A percentile compares a stretch with the other conserved stretches of the same genome.
phyloP scores from a whole-genome alignment of 2,329 filamentous ascomycete species.

The Fusarium ambrosium region DNA sequence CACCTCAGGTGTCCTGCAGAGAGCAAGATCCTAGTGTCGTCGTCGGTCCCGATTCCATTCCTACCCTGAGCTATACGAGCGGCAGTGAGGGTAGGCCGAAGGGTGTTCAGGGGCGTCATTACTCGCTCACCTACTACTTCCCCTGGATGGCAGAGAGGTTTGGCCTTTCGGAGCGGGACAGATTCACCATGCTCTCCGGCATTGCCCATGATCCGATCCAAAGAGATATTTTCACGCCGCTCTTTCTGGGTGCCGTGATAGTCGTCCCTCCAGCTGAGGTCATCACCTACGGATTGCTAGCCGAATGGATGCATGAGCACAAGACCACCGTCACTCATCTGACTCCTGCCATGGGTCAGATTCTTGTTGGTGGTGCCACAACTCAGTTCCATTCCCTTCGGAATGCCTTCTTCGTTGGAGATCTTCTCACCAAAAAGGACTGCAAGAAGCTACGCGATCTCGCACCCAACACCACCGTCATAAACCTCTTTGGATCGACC shows the following conservation, averaged over 20 bases:
- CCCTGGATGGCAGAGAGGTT: slow-evolving; percentile 94
- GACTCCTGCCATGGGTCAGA: slow-evolving; percentile 97
- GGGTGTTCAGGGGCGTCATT: slow-evolving; percentile 90
- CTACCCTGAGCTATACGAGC: slow-evolving; percentile 75
- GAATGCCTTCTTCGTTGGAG: slow-evolving; percentile 90
- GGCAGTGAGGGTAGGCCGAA: slow-evolving; percentile 86
- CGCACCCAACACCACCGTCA: slow-evolving; percentile 71
- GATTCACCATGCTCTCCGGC: slow-evolving; percentile 86
- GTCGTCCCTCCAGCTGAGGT: slow-evolving; percentile 84
- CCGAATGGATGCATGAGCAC: slow-evolving; percentile 88
- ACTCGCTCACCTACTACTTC: slow-evolving; percentile 87
- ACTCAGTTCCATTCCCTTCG: slow-evolving; percentile 73
- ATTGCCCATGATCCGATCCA: slow-evolving; percentile 80
- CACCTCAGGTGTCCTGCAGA: slow-evolving; percentile 50
- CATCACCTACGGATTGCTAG: slow-evolving; percentile 82
- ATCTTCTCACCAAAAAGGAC: slow-evolving; percentile 87
- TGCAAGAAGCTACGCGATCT: slow-evolving; percentile 82
- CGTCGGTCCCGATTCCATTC: slow-evolving; percentile 79
- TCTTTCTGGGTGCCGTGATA: slow-evolving; percentile 86
- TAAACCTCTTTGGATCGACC: slow-evolving; percentile 51
- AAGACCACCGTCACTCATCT: slow-evolving; percentile 85
- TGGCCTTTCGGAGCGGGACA: slow-evolving; percentile 76
- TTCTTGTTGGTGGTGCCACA: slow-evolving; percentile 86
- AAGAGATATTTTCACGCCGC: slow-evolving; percentile 87
- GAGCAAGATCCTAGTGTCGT: slow-evolving; percentile 73